Conservation (phyloP, 2,329 filamentous ascomycete genomes). For the Tolypocladium cylindrosporum region DNA sequence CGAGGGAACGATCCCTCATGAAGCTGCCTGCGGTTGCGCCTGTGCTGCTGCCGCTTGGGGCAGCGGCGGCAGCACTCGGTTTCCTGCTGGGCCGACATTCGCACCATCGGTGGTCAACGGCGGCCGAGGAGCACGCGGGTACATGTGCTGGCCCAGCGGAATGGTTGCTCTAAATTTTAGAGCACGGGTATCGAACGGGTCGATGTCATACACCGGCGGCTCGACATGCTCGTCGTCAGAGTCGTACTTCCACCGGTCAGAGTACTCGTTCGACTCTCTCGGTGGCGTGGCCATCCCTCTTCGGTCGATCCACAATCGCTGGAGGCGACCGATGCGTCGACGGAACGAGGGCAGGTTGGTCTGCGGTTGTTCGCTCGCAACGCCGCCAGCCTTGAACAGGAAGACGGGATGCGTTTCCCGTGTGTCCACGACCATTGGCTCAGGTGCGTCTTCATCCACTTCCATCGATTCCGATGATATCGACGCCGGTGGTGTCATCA, state of each 20-base stretch:
- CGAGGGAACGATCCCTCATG: conserved; percentile 6
- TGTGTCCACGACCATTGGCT: conserved; percentile 30
- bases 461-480: conserved; percentile 47
- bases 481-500: conserved; percentile 54
- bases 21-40: conserved; percentile 14
- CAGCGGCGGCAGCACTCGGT: conserved; percentile 15
- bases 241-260: conserved; percentile 78
- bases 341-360: conserved; percentile 58
- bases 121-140: conserved; percentile 25
- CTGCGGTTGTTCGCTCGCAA: conserved; percentile 26
- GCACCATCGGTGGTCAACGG: conserved; percentile 17
- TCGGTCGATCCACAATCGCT: conserved; percentile 81
- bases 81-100: conserved; percentile 12
- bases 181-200: conserved; percentile 54
- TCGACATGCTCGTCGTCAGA: conserved; percentile 80
- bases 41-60: conserved; percentile 7
- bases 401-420: conserved; percentile 23
- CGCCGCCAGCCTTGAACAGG: conserved; percentile 34
- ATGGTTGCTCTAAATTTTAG: conserved; percentile 53
- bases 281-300: conserved; percentile 49
- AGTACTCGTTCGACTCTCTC: conserved; percentile 33
- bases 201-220: conserved; percentile 62
- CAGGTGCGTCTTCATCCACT: conserved; percentile 36
- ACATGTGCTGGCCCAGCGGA: conserved; percentile 35
- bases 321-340: conserved; percentile 73